Evolutionary conservation across 2,329 filamentous ascomycete genomes (phyloP).

Genomic region (Aureobasidium sp.): DNA sequence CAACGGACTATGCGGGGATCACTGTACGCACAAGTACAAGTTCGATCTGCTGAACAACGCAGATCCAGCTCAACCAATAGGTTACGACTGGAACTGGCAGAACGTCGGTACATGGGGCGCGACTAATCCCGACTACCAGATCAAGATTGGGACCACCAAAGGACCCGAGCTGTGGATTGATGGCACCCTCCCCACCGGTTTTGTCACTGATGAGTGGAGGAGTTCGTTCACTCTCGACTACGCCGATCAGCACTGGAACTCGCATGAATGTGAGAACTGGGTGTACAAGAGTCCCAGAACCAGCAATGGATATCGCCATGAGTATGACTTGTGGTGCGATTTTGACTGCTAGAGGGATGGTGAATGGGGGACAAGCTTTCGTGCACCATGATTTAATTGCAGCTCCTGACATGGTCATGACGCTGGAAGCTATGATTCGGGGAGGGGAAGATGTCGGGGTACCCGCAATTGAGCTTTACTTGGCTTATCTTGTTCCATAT

Average conservation of each 20-base stretch:
- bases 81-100: not conserved
- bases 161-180: not conserved
- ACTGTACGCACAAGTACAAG: not conserved
- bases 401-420: too few relatives aligned
- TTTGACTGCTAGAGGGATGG: conserved; percentile 12
- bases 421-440: too few relatives aligned
- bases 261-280: not conserved
- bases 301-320: not conserved
- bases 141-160: not conserved
- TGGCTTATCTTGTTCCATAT: too few relatives aligned
- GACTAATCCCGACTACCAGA: not conserved
- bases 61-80: not conserved
- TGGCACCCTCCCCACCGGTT: not conserved
- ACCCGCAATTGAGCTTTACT: too few relatives aligned
- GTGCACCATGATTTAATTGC: too few relatives aligned
- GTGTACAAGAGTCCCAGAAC: not conserved
- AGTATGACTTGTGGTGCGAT: conserved; percentile 1
- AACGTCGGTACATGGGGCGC: not conserved
- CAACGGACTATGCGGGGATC: not conserved
- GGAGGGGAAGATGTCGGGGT: too few relatives aligned
- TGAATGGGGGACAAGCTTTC: too few relatives aligned
- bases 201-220: not conserved
- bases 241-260: not conserved
- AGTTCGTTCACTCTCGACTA: not conserved
- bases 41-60: not conserved